Evolutionary conservation across 2,329 filamentous ascomycete species (phyloP).

Genomic region (Fusarium equiseti): DNA sequence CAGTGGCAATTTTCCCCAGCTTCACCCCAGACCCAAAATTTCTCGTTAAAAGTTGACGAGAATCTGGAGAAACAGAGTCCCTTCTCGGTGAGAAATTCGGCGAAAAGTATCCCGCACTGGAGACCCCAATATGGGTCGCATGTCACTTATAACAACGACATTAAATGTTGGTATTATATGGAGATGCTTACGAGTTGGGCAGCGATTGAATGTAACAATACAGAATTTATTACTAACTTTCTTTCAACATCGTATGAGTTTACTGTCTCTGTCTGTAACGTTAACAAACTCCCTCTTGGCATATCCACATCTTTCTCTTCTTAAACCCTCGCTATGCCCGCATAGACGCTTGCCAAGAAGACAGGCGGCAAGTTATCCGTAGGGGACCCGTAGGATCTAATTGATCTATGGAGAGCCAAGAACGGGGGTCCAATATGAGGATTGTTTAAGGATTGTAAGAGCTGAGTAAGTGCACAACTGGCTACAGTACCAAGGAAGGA

Average conservation of each 20-base stretch:
- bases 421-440: not conserved
- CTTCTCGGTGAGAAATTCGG: constrained; percentile 25
- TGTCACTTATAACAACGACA: constrained; percentile 1
- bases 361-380: constrained; percentile 6
- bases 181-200: not conserved
- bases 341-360: constrained; percentile 28
- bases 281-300: constrained; percentile 6
- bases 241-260: not conserved
- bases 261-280: not conserved
- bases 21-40: constrained; percentile 23
- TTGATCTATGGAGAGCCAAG: constrained; percentile 9
- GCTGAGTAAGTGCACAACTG: not conserved
- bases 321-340: constrained; percentile 30
- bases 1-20: constrained; percentile 26
- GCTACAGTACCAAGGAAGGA: too few species aligned
- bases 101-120: constrained; percentile 13
- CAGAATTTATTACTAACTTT: not conserved
- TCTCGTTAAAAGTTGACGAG: constrained; percentile 16
- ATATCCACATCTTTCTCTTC: not conserved
- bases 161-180: not conserved
- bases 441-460: not conserved
- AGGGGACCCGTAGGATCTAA: not conserved
- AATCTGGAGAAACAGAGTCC: constrained; percentile 5
- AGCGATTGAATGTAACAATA: not conserved
- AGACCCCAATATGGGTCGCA: constrained; percentile 9